Conservation (phyloP, 495 filamentous ascomycete species). For the Lepraria neglecta region DNA sequence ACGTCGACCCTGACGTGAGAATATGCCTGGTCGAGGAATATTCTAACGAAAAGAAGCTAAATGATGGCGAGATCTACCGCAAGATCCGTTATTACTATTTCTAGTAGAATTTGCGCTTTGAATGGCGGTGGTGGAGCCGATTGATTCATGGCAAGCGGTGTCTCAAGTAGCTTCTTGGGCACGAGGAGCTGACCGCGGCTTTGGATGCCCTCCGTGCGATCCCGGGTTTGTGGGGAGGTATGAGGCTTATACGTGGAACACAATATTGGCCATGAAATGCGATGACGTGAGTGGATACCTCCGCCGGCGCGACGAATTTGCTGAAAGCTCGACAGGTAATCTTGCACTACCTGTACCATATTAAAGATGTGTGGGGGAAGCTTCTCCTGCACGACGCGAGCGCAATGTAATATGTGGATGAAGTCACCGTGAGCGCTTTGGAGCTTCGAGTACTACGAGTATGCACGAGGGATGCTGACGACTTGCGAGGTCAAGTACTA, state of each 20-base stretch:
- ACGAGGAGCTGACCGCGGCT: conserved; percentile 6
- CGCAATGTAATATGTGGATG: not conserved
- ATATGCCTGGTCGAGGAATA: conserved; percentile 35
- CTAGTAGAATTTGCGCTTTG: conserved; percentile 10
- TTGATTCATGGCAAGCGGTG: not conserved
- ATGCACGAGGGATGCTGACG: not conserved
- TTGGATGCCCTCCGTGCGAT: conserved; percentile 1
- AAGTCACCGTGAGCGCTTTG: not conserved
- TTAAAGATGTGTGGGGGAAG: not conserved
- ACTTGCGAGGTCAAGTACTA: not conserved
- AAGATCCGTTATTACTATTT: conserved; percentile 37
- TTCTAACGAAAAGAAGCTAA: conserved; percentile 32
- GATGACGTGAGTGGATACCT: conserved; percentile 6
- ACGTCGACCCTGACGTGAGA: conserved; percentile 9
- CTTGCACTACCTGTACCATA: conserved; percentile 5
- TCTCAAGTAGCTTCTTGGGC: not conserved
- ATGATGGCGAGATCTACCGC: conserved; percentile 38
- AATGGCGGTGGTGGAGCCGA: conserved; percentile 6
- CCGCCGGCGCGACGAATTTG: not conserved
- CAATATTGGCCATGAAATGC: conserved; percentile 1
- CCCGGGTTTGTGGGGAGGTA: conserved; percentile 3
- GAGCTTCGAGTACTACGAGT: conserved; percentile 1
- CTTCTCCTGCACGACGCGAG: conserved; percentile 1
- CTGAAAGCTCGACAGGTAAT: conserved; percentile 3
- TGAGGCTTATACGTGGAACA: conserved; percentile 1